These are phyloP conservation scores for Fusarium incarnatum DNA, from an alignment of 2,329 filamentous ascomycete species.

Conservation along the genomic window DNA sequence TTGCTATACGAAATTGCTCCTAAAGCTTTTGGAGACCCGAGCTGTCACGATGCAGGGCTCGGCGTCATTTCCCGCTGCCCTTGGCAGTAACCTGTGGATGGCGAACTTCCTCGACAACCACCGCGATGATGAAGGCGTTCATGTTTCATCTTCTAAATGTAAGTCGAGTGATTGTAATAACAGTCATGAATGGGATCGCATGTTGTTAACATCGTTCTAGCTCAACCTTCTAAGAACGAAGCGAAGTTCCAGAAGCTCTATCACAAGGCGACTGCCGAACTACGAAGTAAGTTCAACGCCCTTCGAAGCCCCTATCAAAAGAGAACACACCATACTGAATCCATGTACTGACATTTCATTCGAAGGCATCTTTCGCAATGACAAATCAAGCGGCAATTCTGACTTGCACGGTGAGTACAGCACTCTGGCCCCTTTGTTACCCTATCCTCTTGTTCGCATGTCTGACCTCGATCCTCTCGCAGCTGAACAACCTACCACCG, in stretches of 20 bases:
- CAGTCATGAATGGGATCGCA: neutral
- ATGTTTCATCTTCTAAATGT: neutral
- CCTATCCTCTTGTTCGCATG: neutral
- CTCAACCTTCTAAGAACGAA: neutral
- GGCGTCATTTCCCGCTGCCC: constrained; percentile 18
- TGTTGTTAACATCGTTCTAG: constrained; percentile 2
- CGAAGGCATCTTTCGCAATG: constrained; percentile 3
- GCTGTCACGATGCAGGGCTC: constrained; percentile 18
- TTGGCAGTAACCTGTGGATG: constrained; percentile 24
- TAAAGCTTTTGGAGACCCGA: neutral
- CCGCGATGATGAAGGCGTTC: neutral
- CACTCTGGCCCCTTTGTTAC: neutral
- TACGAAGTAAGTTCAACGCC: constrained; percentile 16
- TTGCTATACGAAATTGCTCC: neutral
- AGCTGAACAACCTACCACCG: neutral
- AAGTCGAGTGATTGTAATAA: neutral
- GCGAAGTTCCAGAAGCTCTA: constrained; percentile 10
- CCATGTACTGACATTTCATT: neutral
- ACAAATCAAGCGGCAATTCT: neutral
- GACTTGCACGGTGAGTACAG: constrained; percentile 10
- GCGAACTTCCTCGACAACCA: neutral
- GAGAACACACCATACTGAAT: neutral
- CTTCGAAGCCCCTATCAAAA: neutral
- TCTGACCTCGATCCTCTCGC: constrained; percentile 3
- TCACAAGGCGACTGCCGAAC: constrained; percentile 16